Conservation (phyloP, 208 protist genomes). For the Leishmania amazonensis region DNA sequence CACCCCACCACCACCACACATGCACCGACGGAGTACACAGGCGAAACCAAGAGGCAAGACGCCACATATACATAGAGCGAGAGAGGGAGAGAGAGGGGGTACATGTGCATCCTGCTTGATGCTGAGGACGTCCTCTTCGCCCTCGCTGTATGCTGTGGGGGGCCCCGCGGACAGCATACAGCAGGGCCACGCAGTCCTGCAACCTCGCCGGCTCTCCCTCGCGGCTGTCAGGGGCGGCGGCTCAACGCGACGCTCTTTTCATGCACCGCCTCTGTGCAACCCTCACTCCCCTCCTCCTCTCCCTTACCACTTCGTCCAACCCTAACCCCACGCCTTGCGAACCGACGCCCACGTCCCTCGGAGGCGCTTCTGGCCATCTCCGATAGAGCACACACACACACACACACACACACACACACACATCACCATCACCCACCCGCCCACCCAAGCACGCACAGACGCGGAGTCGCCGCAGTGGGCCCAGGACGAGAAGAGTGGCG, state of each 20-base stretch:
- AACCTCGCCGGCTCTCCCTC: not conserved
- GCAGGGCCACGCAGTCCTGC: not conserved
- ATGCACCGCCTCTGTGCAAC: not conserved
- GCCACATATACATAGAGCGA: no score
- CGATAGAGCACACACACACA: not conserved
- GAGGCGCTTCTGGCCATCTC: not conserved
- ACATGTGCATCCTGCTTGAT: not conserved
- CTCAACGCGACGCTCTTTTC: no score
- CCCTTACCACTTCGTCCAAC: not conserved
- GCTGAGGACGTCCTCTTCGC: not conserved
- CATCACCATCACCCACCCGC: no score
- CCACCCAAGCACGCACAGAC: not conserved
- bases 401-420: not conserved
- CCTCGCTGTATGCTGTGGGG: not conserved
- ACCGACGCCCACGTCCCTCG: not conserved
- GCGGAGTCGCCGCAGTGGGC: no score
- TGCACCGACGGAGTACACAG: not conserved
- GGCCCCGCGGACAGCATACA: not conserved
- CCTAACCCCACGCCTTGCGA: not conserved
- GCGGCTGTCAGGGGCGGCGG: not conserved
- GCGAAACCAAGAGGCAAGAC: not conserved
- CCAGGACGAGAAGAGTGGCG: no score
- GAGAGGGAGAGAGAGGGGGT: not conserved
- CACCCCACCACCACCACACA: no score
- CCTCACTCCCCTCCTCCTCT: not conserved